Conservation (phyloP, 306 rosid genomes). For the Fagus crenata region DNA sequence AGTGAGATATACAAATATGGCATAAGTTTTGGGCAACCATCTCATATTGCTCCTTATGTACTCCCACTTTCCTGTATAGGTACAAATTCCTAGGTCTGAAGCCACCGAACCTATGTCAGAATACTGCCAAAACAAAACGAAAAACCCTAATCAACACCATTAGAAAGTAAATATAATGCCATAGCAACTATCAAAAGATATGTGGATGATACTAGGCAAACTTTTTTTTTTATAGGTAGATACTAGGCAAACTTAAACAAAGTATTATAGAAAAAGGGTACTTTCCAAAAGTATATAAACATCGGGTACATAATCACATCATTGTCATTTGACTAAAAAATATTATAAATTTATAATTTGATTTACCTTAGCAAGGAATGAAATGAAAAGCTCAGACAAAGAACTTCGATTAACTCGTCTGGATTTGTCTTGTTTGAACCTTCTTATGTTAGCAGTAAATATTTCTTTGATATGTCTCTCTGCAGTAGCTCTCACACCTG, state of each 20-base stretch:
- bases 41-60: constrained; percentile 50
- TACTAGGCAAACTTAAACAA: constrained; percentile 10
- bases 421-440: constrained; percentile 36
- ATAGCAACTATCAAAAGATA: constrained; percentile 1
- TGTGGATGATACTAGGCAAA: constrained; percentile 17
- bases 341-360: neutral
- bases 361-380: constrained; percentile 68
- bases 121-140: constrained; percentile 59
- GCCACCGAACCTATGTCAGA: constrained; percentile 49
- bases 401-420: constrained; percentile 59
- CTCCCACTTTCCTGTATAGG: constrained; percentile 71
- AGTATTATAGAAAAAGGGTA: neutral
- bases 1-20: constrained; percentile 63
- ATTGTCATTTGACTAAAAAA: constrained; percentile 1
- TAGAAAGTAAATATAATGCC: constrained; percentile 10
- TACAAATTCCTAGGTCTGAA: constrained; percentile 52
- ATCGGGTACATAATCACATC: constrained; percentile 13
- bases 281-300: neutral
- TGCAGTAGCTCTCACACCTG: constrained; percentile 71
- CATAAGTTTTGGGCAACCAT: constrained; percentile 78
- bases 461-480: constrained; percentile 56
- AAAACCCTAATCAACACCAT: neutral
- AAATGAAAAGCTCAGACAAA: constrained; percentile 69
- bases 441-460: constrained; percentile 52
- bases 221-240: neutral